Evolutionary conservation across 768 basidiomycete genomes (phyloP).

Genomic region (Podaxis pistillaris): DNA sequence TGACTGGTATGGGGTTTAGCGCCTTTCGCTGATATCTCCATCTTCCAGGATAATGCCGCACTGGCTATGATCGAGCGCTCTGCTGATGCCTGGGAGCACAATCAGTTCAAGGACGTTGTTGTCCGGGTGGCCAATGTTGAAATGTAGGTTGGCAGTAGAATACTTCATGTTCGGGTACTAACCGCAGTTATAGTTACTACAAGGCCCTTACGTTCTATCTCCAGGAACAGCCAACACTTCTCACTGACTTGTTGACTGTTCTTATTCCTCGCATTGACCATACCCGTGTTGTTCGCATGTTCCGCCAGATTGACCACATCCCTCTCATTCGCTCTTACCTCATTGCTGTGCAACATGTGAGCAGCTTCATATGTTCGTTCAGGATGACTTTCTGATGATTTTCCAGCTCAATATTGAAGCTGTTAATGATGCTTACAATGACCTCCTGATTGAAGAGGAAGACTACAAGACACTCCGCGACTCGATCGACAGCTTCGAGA

Average conservation of each 20-base stretch:
- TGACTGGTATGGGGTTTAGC: slow-evolving; percentile 16
- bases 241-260: slow-evolving; percentile 91
- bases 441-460: slow-evolving; percentile 98
- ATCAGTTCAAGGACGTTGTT: slow-evolving; percentile 98
- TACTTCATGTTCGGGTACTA: slow-evolving; percentile 7
- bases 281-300: slow-evolving; percentile 91
- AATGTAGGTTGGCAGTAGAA: slow-evolving; percentile 54
- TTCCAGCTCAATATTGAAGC: slow-evolving; percentile 88
- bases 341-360: slow-evolving; percentile 91
- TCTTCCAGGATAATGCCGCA: slow-evolving; percentile 84
- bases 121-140: slow-evolving; percentile 97
- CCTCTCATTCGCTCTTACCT: slow-evolving; percentile 96
- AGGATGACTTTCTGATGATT: neutral
- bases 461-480: slow-evolving; percentile 97
- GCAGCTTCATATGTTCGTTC: slow-evolving; percentile 23
- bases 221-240: slow-evolving; percentile 87
- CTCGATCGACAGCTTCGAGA: slow-evolving; percentile 97
- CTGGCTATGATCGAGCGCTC: slow-evolving; percentile 99
- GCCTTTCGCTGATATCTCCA: neutral
- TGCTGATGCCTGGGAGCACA: slow-evolving; percentile 99
- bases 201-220: slow-evolving; percentile 93
- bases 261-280: slow-evolving; percentile 95
- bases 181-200: slow-evolving; percentile 67
- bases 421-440: slow-evolving; percentile 97
- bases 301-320: slow-evolving; percentile 92